Base-by-base conservation (phyloP, 768 basidiomycete species). In the Stropharia rugosoannulata region DNA sequence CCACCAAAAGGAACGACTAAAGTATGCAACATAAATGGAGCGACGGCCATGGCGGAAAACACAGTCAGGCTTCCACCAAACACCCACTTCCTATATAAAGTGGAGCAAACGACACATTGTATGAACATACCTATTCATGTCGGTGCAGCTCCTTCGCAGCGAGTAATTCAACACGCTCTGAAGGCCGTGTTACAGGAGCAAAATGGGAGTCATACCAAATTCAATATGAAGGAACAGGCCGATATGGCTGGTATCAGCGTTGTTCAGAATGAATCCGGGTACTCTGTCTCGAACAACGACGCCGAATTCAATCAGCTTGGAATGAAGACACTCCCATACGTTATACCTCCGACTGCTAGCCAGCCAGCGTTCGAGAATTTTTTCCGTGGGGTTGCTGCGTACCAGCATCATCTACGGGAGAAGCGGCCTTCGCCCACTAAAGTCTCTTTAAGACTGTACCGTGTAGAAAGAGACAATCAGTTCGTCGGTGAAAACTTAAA, bases 391-490 rank as follows among this genome's bases (percentile, higher is more conserved):
- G 12, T 57, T 3, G 36, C 50, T 8, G 37, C 46, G 12, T 48
- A 57, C 36, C 44, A 52, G 46, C 48, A 57, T 12, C 40, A 57
- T 40, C 45, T 57, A 18, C 56, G 45, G 11, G 43, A 38, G 5
- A 37, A 18, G 5, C 18, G 16, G 16, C 42, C 5, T 22, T 11
- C 16, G 15, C 16, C 16, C 1, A 1, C 22, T 22, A 3, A n/a
- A 12, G 8, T 19, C 42, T 18, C 1, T 43, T 32, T 32, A 7
- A 15, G n/a, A 2, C 10, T 5, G 5, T 19, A 18, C 22, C 12
- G 16, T 18, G 8, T 42, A 10, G 50, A 16, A 5, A 22, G 22
- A 22, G 8, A 27, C 38, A 29, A 29, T 8, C 4, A 27, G 2
- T n/a, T 43, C 22, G 42, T 3, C 11, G 1, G 9, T 6, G 27